A percentile compares a stretch with the other conserved stretches of the same genome.
Conservation (phyloP, 2,329 filamentous ascomycete species). For the Cephalotrichum gorgonifer region DNA sequence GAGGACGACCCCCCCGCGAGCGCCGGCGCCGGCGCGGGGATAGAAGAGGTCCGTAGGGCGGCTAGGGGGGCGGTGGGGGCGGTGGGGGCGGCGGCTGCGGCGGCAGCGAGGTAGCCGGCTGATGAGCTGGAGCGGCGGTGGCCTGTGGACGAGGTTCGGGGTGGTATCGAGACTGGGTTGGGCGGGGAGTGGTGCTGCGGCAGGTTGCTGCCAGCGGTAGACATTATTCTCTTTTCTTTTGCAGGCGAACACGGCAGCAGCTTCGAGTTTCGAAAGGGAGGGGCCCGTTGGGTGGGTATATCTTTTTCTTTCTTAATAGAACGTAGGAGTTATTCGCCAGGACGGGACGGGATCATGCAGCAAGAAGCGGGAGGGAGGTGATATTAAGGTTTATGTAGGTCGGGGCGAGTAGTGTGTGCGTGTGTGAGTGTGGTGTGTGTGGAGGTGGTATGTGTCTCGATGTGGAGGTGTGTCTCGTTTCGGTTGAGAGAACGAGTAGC, state of each 20-base stretch:
- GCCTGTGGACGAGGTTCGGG: slow-evolving; percentile 53
- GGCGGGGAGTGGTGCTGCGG: slow-evolving; percentile 35
- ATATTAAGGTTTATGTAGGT: neutral
- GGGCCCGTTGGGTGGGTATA: too few relatives aligned
- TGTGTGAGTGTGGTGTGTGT: neutral
- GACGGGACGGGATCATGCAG: neutral
- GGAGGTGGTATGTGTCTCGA: too few relatives aligned
- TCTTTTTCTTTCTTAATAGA: too few relatives aligned
- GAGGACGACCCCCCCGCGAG: too few relatives aligned
- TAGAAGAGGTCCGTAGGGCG: neutral
- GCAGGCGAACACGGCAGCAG: too few relatives aligned
- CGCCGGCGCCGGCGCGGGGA: slow-evolving; percentile 10
- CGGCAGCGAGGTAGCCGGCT: slow-evolving; percentile 1
- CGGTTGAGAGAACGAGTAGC: too few relatives aligned
- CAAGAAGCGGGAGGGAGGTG: neutral
- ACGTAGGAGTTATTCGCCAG: neutral
- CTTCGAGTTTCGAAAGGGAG: too few relatives aligned
- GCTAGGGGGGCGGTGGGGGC: slow-evolving; percentile 10
- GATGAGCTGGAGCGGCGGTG: slow-evolving; percentile 6
- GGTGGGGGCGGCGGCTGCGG: slow-evolving; percentile 9
- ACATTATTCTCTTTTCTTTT: neutral
- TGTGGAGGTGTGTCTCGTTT: too few relatives aligned
- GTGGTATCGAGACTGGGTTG: slow-evolving; percentile 54
- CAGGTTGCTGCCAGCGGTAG: slow-evolving; percentile 1
- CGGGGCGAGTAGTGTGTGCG: too few relatives aligned